phyloP scores from a whole-genome alignment of 2,329 filamentous ascomycete species.

The Alternaria triticimaculans region DNA sequence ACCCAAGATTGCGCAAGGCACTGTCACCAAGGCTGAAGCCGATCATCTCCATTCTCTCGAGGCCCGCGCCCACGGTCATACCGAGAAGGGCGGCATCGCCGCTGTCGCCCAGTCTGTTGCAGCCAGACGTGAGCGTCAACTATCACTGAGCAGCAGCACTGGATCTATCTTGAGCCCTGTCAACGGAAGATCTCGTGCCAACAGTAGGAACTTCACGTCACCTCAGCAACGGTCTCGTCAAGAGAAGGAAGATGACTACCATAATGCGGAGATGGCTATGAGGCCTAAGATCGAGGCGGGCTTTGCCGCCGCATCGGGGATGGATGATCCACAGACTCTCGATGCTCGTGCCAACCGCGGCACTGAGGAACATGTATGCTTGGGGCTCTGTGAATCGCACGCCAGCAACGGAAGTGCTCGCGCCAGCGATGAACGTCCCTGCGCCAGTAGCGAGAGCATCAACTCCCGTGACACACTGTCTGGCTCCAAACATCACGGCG shows the following conservation, averaged over 20 bases:
- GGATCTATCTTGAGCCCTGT: background rate
- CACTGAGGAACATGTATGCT: conserved; percentile 34
- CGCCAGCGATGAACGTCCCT: conserved; percentile 3
- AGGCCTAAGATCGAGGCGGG: conserved; percentile 43
- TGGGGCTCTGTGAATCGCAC: background rate
- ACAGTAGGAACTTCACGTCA: conserved; percentile 16
- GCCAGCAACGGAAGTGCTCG: background rate
- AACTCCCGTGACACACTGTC: conserved; percentile 35
- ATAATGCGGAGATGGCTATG: conserved; percentile 36
- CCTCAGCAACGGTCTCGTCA: conserved; percentile 37
- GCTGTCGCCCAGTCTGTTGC: conserved; percentile 51
- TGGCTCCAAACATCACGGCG: conserved; percentile 36
- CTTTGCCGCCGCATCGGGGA: conserved; percentile 45
- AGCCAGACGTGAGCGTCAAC: conserved; percentile 34
- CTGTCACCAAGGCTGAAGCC: conserved; percentile 50
- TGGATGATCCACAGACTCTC: conserved; percentile 35
- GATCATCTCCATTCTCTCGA: conserved; percentile 52
- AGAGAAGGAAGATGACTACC: conserved; percentile 42
- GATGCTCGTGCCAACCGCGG: conserved; percentile 42
- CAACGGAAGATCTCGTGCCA: conserved; percentile 14
- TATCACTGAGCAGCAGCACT: conserved; percentile 22
- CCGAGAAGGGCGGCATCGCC: conserved; percentile 46
- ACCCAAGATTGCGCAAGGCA: conserved; percentile 40
- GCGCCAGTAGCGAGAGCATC: conserved; percentile 15
- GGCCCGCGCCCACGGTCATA: conserved; percentile 45